Conservation (phyloP, 306 rosid genomes). For the Psophocarpus tetragonolobus region DNA sequence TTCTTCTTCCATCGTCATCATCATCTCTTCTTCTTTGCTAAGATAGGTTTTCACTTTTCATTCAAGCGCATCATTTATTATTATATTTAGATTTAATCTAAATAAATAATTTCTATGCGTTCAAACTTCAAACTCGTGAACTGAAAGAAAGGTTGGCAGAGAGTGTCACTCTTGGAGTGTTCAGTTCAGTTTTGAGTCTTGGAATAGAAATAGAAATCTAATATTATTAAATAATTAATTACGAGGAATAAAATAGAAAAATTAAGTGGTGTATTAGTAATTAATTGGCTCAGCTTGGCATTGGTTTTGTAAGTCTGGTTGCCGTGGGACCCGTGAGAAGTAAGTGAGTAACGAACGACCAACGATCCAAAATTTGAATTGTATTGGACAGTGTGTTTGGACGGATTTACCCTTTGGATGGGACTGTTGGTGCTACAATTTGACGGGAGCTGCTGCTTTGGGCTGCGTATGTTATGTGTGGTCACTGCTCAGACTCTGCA, state of each 20-base stretch:
- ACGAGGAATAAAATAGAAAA: background rate
- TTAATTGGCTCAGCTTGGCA: background rate
- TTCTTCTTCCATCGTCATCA: conserved; percentile 23
- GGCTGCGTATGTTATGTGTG: conserved; percentile 17
- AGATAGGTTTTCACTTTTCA: conserved; percentile 29
- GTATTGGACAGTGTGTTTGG: background rate
- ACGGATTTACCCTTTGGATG: conserved; percentile 40
- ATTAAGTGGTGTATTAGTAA: background rate
- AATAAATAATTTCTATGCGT: background rate
- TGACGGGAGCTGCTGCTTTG: background rate
- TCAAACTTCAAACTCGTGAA: conserved; percentile 11
- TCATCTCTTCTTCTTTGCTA: background rate
- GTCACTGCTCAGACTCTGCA: conserved; percentile 31
- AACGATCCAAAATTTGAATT: conserved; percentile 48
- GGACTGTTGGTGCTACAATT: background rate
- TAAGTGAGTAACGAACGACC: conserved; percentile 30
- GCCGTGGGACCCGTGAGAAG: conserved; percentile 12
- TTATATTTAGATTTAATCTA: background rate
- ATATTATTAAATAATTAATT: background rate
- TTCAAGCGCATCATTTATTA: background rate
- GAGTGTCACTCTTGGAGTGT: background rate
- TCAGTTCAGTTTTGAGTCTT: conserved; percentile 2
- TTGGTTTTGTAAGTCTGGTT: conserved; percentile 12
- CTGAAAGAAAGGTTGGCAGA: background rate
- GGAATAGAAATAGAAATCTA: background rate